Evolutionary conservation across 2,329 filamentous ascomycete genomes (phyloP).

Genomic region (Botrytis porri): DNA sequence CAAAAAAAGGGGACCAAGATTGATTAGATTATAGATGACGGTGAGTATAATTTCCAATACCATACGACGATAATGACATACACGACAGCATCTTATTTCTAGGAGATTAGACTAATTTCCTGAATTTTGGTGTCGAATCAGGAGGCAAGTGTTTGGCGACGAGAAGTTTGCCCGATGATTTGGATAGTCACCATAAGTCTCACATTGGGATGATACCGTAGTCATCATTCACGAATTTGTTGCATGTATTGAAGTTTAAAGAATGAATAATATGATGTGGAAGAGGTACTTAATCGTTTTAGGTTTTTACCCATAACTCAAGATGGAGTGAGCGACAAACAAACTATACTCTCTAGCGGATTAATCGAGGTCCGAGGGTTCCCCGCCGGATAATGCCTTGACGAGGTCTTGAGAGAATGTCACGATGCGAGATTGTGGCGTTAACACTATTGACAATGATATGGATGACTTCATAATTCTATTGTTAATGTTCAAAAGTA

Average conservation of each 20-base stretch:
- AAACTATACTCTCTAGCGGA: background rate
- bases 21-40: background rate
- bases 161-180: background rate
- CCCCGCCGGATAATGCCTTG: background rate
- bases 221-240: background rate
- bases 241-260: background rate
- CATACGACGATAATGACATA: background rate
- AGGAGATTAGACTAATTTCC: constrained; percentile 1
- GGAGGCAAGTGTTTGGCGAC: background rate
- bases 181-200: background rate
- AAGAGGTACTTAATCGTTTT: background rate
- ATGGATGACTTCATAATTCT: background rate
- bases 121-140: no score
- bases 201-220: background rate
- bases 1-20: background rate
- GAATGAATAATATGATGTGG: background rate
- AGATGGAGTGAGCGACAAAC: background rate
- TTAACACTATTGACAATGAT: background rate
- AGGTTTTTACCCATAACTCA: background rate
- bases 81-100: background rate
- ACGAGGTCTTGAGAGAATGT: background rate
- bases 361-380: constrained; percentile 5
- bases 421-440: background rate
- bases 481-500: background rate
- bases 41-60: background rate